Conservation (phyloP, 2,329 filamentous ascomycete species). For the Chlorencoelia australis region DNA sequence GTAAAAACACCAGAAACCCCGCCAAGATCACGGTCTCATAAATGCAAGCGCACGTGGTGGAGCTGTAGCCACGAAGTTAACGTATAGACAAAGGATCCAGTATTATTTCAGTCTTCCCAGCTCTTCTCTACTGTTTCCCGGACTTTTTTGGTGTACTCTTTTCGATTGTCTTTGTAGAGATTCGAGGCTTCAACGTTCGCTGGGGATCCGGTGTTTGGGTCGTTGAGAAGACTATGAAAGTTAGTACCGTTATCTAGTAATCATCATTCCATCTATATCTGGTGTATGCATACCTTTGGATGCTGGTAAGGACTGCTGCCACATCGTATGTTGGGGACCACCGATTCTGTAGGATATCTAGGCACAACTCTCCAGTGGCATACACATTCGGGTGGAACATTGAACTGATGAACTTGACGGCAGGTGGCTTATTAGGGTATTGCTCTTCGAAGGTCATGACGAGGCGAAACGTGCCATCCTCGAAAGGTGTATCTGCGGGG, state of each 20-base stretch:
- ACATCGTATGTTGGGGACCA: slow-evolving; percentile 99
- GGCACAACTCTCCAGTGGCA: slow-evolving; percentile 86
- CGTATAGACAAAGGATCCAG: slow-evolving; percentile 13
- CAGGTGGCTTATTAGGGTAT: slow-evolving; percentile 95
- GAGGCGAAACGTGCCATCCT: slow-evolving; percentile 93
- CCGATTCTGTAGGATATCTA: slow-evolving; percentile 94
- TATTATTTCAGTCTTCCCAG: slow-evolving; percentile 63
- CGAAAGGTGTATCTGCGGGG: slow-evolving; percentile 91
- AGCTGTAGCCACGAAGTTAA: too few relatives aligned
- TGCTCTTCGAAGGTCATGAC: slow-evolving; percentile 99
- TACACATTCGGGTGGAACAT: slow-evolving; percentile 99
- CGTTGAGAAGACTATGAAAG: slow-evolving; percentile 69
- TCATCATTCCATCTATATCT: not conserved
- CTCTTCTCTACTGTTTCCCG: slow-evolving; percentile 98
- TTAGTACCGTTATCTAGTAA: slow-evolving; percentile 22
- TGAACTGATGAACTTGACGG: slow-evolving; percentile 95
- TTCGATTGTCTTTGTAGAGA: slow-evolving; percentile 94
- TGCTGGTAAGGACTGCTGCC: slow-evolving; percentile 90
- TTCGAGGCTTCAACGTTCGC: slow-evolving; percentile 98
- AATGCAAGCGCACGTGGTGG: too few relatives aligned
- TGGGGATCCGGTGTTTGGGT: slow-evolving; percentile 95
- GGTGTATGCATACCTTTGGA: slow-evolving; percentile 63
- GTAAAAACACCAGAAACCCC: too few relatives aligned
- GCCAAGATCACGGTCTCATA: too few relatives aligned
- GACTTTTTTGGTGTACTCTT: slow-evolving; percentile 92